Evolutionary conservation across 352 stramenopile species (phyloP).

Genomic region (Globisporangium irregulare): DNA sequence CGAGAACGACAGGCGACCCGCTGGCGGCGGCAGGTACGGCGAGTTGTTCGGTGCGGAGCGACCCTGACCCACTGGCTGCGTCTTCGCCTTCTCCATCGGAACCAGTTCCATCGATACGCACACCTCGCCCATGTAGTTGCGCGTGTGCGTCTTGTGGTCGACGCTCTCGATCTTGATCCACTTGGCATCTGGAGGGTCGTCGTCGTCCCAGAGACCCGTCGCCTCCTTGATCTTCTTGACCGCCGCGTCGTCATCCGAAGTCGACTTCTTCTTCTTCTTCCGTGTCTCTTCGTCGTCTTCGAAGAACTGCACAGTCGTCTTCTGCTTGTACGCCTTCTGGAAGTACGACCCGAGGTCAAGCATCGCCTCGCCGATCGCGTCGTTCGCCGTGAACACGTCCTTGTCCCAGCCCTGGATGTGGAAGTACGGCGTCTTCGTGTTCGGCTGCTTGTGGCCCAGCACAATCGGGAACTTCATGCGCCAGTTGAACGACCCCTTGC

Average conservation of each 20-base stretch:
- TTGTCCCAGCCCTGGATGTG: constrained; percentile 94
- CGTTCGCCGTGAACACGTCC: constrained; percentile 91
- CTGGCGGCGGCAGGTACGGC: constrained; percentile 88
- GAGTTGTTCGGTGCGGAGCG: constrained; percentile 91
- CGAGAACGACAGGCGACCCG: constrained; percentile 88
- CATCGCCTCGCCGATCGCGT: constrained; percentile 88
- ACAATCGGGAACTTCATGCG: constrained; percentile 92
- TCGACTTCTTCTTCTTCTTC: constrained; percentile 80
- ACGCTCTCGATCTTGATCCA: constrained; percentile 82
- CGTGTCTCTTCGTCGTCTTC: constrained; percentile 71
- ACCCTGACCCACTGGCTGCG: constrained; percentile 76
- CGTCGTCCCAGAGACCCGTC: constrained; percentile 82
- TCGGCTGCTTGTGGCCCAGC: constrained; percentile 80
- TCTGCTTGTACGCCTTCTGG: constrained; percentile 77
- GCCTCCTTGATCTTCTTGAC: constrained; percentile 84
- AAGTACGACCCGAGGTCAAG: constrained; percentile 75
- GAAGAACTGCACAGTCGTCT: constrained; percentile 76
- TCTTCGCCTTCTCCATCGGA: constrained; percentile 80
- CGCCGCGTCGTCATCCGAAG: constrained; percentile 65
- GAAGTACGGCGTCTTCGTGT: constrained; percentile 92
- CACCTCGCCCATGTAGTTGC: constrained; percentile 84
- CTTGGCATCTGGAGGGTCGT: constrained; percentile 75
- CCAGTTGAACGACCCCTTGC: constrained; percentile 94
- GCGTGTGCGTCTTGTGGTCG: constrained; percentile 79
- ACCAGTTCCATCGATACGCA: constrained; percentile 88